A percentile compares a stretch with the other conserved stretches of the same genome.
phyloP scores from a whole-genome alignment of 129 eudicot species.

The Rutidosis leptorrhynchoides region DNA sequence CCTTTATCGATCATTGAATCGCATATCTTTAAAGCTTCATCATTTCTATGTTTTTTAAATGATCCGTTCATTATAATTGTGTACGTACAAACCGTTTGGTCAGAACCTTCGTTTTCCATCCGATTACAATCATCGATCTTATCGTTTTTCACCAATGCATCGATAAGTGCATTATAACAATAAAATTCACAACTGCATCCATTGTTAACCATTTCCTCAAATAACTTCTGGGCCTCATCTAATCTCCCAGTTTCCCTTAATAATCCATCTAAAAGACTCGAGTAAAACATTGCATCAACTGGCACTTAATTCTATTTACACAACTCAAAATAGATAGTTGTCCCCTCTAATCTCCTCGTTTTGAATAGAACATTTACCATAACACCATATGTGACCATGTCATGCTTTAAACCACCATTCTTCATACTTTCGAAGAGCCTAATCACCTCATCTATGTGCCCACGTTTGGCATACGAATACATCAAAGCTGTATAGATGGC shows the following conservation, averaged over 20 bases:
- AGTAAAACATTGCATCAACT: constrained; percentile 58
- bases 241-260: constrained; percentile 87
- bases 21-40: constrained; percentile 80
- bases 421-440: constrained; percentile 62
- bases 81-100: constrained; percentile 84
- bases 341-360: constrained; percentile 72
- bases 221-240: constrained; percentile 64
- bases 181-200: constrained; percentile 80
- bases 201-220: constrained; percentile 66
- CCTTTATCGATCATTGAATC: constrained; percentile 92
- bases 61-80: constrained; percentile 73
- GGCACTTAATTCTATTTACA: constrained; percentile 53
- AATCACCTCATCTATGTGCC: constrained; percentile 64
- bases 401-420: constrained; percentile 62
- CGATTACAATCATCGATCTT: constrained; percentile 62
- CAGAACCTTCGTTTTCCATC: constrained; percentile 89
- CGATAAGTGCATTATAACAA: constrained; percentile 80
- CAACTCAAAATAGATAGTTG: constrained; percentile 50
- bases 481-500: constrained; percentile 84
- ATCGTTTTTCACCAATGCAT: constrained; percentile 56
- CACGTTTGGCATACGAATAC: constrained; percentile 62
- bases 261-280: constrained; percentile 84
- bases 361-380: constrained; percentile 79
- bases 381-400: constrained; percentile 85
- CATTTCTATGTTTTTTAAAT: constrained; percentile 69